Base-by-base conservation (phyloP, 345 rosid genomes). In the Diplotaxis tenuifolia region DNA sequence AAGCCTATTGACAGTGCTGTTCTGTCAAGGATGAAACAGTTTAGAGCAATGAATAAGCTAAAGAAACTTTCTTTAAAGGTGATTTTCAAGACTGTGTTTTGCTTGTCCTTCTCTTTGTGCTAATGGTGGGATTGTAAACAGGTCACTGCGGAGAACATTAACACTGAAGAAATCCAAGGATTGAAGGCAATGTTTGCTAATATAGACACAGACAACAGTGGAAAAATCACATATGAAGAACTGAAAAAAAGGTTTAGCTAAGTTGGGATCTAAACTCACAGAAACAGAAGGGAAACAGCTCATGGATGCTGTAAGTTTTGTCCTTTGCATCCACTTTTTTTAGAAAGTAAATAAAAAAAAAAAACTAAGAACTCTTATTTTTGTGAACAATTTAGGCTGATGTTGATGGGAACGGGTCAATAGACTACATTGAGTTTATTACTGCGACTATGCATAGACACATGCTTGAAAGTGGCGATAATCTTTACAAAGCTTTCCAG, bases 391-490 rank as follows among this genome's bases (percentile, higher is more conserved):
- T n/a, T n/a, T 45, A 45, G 50, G 50, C 50, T 45, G 50, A 45
- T 45, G 50, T 45, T 45, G 50, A 95, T 81, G 96, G 96, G 71
- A 88, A 90, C 72, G 97, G 97, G 18, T 77, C 83, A 9, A 95
- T 95, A n/a, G 99, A 95, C 73, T 90, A 92, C 84, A 88, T 87
- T 8, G 99, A 95, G 82, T 95, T 95, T 47, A 85, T 92, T 47
- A 82, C 99, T 9, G 97, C 96, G 1, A 92, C 97, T 49, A 89
- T 95, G 99, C 96, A 92, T 72, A 88, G 87, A 78, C 87, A 91
- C 83, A 87, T 82, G 82, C 84, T 89, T 25, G 96, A 89, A 83
- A 83, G 86, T 73, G 88, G 90, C 19, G 99, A 90, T 65, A 86
- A 92, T 80, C 90, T 95, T 34, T 84, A 78, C 86, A 87, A 84